phyloP scores from a whole-genome alignment of 805 yeast species.

The Wickerhamiella sorbophila region DNA sequence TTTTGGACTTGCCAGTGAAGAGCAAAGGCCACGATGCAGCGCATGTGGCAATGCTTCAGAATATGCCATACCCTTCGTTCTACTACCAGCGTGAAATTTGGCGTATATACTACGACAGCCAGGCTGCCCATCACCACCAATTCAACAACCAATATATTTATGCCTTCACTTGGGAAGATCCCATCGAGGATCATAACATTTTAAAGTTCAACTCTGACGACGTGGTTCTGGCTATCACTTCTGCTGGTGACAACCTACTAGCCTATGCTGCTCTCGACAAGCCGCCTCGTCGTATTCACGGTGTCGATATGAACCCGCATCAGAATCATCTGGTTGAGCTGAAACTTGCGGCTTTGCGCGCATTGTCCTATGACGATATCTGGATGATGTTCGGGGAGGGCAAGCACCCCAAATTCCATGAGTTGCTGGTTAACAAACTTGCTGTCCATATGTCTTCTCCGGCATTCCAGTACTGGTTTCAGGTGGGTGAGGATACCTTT shows the following conservation, averaged over 20 bases:
- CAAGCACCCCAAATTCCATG: conserved; percentile 37
- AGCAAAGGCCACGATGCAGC: conserved; percentile 71
- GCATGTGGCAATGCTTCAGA: conserved; percentile 41
- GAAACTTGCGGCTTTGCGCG: conserved; percentile 56
- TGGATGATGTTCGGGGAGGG: conserved; percentile 76
- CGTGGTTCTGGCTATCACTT: conserved; percentile 67
- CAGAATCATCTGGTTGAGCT: conserved; percentile 71
- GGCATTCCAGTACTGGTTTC: conserved; percentile 71
- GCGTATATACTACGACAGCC: conserved; percentile 68
- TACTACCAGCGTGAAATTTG: conserved; percentile 66
- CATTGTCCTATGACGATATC: conserved; percentile 40
- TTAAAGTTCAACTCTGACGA: conserved; percentile 47
- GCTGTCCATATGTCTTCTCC: conserved; percentile 63
- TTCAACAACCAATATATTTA: conserved; percentile 69
- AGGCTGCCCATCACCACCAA: conserved; percentile 50
- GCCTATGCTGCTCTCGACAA: conserved; percentile 57
- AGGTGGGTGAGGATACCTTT: conserved; percentile 47
- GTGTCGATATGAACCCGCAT: conserved; percentile 72
- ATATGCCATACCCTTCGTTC: conserved; percentile 64
- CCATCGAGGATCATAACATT: conserved; percentile 60
- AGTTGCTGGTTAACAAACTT: conserved; percentile 40
- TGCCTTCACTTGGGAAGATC: conserved; percentile 88
- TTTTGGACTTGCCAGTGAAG: conserved; percentile 10
- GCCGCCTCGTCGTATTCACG: conserved; percentile 67
- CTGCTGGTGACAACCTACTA: conserved; percentile 73